Conservation (phyloP, 768 basidiomycete species). For the Hericium alpestre region DNA sequence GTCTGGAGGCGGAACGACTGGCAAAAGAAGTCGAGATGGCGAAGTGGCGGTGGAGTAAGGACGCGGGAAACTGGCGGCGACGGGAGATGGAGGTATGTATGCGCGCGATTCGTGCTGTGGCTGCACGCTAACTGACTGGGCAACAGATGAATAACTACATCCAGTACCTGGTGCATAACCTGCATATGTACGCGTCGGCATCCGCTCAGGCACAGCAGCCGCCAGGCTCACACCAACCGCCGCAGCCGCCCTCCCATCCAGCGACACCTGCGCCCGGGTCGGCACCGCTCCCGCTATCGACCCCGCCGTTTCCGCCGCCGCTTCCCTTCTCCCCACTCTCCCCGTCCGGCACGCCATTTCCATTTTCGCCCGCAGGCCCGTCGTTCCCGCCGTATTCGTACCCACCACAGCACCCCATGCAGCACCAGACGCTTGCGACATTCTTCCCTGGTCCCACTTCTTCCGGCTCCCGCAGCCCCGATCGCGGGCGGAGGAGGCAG, state of each 20-base stretch:
- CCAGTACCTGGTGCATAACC: constrained; percentile 1
- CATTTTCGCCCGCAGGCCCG: neutral
- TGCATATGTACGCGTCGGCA: neutral
- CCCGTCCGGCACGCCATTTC: neutral
- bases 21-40: constrained; percentile 4
- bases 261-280: neutral
- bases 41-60: constrained; percentile 1
- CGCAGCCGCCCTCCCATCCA: neutral
- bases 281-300: neutral
- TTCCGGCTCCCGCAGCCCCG: neutral
- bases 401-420: neutral
- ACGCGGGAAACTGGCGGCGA: neutral
- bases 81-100: constrained; percentile 3
- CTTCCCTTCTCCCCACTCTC: neutral
- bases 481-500: constrained; percentile 1
- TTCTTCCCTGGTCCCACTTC: neutral
- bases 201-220: neutral
- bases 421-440: neutral
- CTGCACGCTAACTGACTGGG: neutral
- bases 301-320: neutral
- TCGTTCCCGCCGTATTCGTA: neutral
- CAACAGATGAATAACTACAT: constrained; percentile 2
- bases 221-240: neutral
- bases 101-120: neutral
- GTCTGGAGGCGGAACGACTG: constrained; percentile 5